Conservation (phyloP, 176 grass and related monocot genomes). For the Otatea glauca region DNA sequence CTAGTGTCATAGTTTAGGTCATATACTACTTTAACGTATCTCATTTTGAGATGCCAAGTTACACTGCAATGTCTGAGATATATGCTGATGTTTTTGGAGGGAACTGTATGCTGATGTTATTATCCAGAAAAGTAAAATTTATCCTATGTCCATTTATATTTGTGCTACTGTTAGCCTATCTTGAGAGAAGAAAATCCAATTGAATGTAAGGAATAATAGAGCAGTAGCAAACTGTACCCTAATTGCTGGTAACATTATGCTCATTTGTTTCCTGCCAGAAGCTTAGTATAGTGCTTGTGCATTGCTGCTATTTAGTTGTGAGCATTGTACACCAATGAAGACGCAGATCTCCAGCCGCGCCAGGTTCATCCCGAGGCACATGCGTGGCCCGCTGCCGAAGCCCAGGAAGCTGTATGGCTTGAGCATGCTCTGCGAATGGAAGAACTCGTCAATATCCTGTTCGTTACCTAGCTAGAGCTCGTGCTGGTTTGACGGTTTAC, state of each 20-base stretch:
- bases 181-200: not conserved
- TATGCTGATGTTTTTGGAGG: not conserved
- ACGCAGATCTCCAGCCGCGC: too few relatives aligned
- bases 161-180: not conserved
- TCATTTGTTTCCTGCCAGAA: not conserved
- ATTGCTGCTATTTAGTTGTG: too few relatives aligned
- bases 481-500: too few relatives aligned
- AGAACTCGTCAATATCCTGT: too few relatives aligned
- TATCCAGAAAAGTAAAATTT: not conserved
- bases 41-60: not conserved
- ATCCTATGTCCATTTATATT: not conserved
- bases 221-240: not conserved
- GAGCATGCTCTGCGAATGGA: too few relatives aligned
- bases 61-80: too few relatives aligned
- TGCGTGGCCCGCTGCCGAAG: too few relatives aligned
- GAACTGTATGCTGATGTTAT: not conserved
- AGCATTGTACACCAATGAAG: too few relatives aligned
- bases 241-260: not conserved
- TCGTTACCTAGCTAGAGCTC: too few relatives aligned
- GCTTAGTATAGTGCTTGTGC: too few relatives aligned
- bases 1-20: conserved; percentile 2
- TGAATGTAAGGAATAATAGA: not conserved
- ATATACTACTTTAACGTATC: not conserved
- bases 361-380: too few relatives aligned
- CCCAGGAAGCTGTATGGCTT: too few relatives aligned